Evolutionary conservation across 768 basidiomycete genomes (phyloP).

Genomic region (Melanogaster broomeanus): DNA sequence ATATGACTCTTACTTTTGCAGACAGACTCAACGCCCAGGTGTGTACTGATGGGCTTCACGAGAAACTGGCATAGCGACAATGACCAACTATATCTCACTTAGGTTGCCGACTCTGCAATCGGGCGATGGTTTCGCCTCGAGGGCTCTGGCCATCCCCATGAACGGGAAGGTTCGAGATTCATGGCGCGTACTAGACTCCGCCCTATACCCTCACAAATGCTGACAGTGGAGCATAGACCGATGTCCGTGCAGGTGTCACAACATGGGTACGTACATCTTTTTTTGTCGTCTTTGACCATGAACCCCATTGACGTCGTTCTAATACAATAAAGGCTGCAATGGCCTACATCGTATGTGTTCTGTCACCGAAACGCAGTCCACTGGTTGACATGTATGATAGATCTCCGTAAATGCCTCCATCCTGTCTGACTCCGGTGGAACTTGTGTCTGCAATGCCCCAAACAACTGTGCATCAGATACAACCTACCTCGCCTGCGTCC

Average conservation of each 20-base stretch:
- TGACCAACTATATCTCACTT: conserved; percentile 1
- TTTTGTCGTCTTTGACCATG: not conserved
- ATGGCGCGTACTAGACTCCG: conserved; percentile 40
- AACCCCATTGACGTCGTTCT: conserved; percentile 2
- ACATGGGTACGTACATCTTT: conserved; percentile 64
- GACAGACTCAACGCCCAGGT: conserved; percentile 46
- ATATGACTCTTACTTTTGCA: conserved; percentile 40
- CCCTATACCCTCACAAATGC: not conserved
- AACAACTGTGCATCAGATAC: conserved; percentile 57
- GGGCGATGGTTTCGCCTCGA: conserved; percentile 76
- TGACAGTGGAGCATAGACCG: conserved; percentile 49
- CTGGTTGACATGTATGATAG: conserved; percentile 33
- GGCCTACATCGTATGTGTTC: conserved; percentile 72
- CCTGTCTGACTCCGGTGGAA: conserved; percentile 73
- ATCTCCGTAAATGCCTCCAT: conserved; percentile 88
- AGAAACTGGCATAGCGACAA: not conserved
- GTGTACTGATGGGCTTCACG: not conserved
- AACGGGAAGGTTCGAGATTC: conserved; percentile 65
- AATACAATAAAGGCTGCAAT: conserved; percentile 58
- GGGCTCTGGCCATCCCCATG: conserved; percentile 64
- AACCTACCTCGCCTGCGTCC: conserved; percentile 56
- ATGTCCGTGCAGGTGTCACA: conserved; percentile 76
- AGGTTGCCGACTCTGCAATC: conserved; percentile 42
- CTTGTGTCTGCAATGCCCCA: conserved; percentile 69
- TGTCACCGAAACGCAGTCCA: not conserved